Percentiles rank a stretch among this genome's conserved stretches.
phyloP scores from a whole-genome alignment of 2,329 filamentous ascomycete species.

The Escovopsis weberi region DNA sequence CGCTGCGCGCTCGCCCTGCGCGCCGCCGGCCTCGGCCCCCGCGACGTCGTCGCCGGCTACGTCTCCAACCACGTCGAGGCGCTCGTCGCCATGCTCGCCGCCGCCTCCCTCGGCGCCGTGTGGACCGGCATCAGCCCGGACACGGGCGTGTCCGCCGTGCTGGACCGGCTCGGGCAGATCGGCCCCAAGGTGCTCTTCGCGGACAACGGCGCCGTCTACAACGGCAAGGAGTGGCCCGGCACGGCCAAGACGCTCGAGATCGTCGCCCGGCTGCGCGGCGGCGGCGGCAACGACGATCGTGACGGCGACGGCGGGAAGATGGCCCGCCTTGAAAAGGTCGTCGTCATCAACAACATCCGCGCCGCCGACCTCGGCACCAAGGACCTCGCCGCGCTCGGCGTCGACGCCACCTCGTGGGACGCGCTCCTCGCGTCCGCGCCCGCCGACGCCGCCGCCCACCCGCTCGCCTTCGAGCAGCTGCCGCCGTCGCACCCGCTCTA shows the following conservation, averaged over 20 bases:
- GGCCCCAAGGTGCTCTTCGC: conserved; percentile 69
- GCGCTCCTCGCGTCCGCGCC: conserved; percentile 28
- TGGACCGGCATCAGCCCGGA: conserved; percentile 93
- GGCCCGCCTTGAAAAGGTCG: conserved; percentile 43
- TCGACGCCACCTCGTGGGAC: conserved; percentile 30
- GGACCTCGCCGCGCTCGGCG: conserved; percentile 23
- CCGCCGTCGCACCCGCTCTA: conserved; percentile 80
- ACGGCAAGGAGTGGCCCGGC: conserved; percentile 77
- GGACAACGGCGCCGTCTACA: conserved; percentile 81
- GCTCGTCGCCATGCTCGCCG: conserved; percentile 73
- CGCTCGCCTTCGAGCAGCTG: conserved; percentile 58
- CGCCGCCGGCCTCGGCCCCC: conserved; percentile 42
- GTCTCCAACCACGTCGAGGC: conserved; percentile 84
- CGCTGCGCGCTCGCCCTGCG: conserved; percentile 58
- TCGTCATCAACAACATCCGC: conserved; percentile 57
- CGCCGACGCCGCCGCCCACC: conserved; percentile 17
- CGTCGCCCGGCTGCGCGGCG: conserved; percentile 42
- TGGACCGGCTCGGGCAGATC: conserved; percentile 79
- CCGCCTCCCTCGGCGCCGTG: conserved; percentile 68
- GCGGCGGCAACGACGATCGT: conserved; percentile 19
- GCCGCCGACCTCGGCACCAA: conserved; percentile 26
- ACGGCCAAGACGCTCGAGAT: conserved; percentile 69
- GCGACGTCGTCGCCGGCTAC: conserved; percentile 53
- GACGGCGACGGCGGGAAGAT: too few relatives aligned
- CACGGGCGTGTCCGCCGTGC: conserved; percentile 77